Base-by-base conservation (phyloP, 2,329 filamentous ascomycete genomes). In the Penicillium sp. region DNA sequence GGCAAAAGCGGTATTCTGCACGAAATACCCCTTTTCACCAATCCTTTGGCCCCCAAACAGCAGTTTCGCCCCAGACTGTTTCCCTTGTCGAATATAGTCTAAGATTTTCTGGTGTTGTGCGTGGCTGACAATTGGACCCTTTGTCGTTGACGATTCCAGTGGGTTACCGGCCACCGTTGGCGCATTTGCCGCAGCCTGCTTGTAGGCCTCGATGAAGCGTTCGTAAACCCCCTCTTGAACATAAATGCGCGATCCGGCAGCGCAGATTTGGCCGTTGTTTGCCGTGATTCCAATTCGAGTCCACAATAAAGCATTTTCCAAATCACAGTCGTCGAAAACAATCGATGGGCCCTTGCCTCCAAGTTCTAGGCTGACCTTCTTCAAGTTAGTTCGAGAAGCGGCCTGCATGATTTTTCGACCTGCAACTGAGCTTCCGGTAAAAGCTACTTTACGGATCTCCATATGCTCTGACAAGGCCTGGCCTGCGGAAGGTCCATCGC, bases 401-500 rank as follows among this genome's bases (percentile, higher is more conserved):
- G 67, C 62, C 36, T 65, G 60, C 11, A 71, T 45, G 16, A 74
- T 68, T 24, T 62, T 62, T 2, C 66, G 62, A 1, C 71, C 72
- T 2, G 67, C 63, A 1, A 60, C 21, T 0, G 65, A 65, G 19
- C 63, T 67, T 3, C 72, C 72, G 0, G 72, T 75, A 51, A 75
- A 75, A 2, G 67, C 59, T 14, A 74, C 55, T 55, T 74, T 74
- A 42, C 64, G 57, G 7, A 74, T 58, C 2, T 59, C 52, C 57
- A 67, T 65, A 45, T 72, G 69, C 29, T 60, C 56, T 1, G 70
- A 65, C 2, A 74, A 50, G 1, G 65, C 55, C 3, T 64, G 61
- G 3, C 71, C 71, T 1, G 86, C 77, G 59, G 88, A 87, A 33
- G 78, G 75, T 23, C 86, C 82, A 66, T 88, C 86, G 2, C 90